Conservation (phyloP, 768 basidiomycete species). For the Infundibulicybe gibba region DNA sequence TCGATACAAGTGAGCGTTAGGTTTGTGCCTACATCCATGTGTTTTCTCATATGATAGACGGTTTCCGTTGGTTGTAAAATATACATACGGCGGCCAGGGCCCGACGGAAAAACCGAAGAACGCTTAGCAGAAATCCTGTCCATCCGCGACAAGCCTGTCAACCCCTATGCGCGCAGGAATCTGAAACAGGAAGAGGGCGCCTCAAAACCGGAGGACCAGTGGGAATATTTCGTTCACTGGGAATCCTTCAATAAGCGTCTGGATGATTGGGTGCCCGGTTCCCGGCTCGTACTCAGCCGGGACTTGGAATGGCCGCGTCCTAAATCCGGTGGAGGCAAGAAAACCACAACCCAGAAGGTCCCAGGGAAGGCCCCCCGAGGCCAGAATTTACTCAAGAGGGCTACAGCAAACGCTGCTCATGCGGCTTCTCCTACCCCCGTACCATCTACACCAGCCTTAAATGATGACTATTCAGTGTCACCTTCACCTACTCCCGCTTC, state of each 20-base stretch:
- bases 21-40: conserved; percentile 17
- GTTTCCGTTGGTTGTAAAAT: conserved; percentile 95
- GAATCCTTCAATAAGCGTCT: conserved; percentile 98
- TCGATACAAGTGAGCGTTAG: conserved; percentile 58
- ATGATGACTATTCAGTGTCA: conserved; percentile 36
- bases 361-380: conserved; percentile 63
- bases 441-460: conserved; percentile 17
- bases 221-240: conserved; percentile 98
- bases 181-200: conserved; percentile 41
- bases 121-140: conserved; percentile 95
- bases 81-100: conserved; percentile 78
- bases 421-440: conserved; percentile 56
- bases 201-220: conserved; percentile 66
- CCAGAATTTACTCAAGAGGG: conserved; percentile 61
- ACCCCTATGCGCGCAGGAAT: conserved; percentile 50
- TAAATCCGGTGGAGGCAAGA: conserved; percentile 59
- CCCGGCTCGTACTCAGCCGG: conserved; percentile 75
- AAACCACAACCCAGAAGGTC: conserved; percentile 47
- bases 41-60: conserved; percentile 46
- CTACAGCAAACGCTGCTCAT: conserved; percentile 62
- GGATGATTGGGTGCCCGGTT: conserved; percentile 94
- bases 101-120: conserved; percentile 78
- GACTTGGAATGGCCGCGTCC: conserved; percentile 98
- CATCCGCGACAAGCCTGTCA: conserved; percentile 82
- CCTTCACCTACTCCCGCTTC: conserved; percentile 53